Conservation (phyloP, 768 basidiomycete genomes). For the Mrakia gelida region DNA sequence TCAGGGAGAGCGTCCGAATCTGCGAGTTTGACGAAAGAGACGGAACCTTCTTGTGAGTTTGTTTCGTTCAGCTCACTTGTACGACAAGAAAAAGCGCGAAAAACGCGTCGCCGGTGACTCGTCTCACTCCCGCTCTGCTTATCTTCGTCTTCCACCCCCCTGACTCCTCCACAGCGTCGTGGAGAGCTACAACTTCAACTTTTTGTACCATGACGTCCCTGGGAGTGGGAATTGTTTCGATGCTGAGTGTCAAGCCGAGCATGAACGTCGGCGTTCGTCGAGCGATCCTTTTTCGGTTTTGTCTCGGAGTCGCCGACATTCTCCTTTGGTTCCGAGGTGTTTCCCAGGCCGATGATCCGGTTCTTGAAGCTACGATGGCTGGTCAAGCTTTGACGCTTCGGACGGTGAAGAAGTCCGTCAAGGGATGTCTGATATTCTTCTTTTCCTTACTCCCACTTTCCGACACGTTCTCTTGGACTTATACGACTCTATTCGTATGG, state of each 20-base stretch:
- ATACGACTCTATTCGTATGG: too few relatives aligned
- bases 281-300: not conserved
- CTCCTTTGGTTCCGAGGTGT: not conserved
- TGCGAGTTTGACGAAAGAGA: too few relatives aligned
- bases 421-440: not conserved
- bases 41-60: too few relatives aligned
- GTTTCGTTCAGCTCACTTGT: too few relatives aligned
- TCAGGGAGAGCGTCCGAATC: too few relatives aligned
- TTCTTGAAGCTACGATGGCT: not conserved
- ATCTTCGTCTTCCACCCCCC: not conserved
- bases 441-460: too few relatives aligned
- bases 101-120: not conserved
- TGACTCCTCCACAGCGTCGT: not conserved
- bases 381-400: conserved; percentile 16
- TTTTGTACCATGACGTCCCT: conserved; percentile 15
- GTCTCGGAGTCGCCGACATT: not conserved
- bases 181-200: conserved; percentile 26
- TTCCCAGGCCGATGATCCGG: not conserved
- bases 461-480: too few relatives aligned
- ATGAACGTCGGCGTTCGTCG: not conserved
- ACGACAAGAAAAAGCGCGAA: not conserved
- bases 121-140: too few relatives aligned
- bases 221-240: conserved; percentile 8
- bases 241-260: conserved; percentile 1
- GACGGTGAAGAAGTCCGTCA: conserved; percentile 18